These are phyloP conservation scores for Endotrypanum monterogeii DNA, from an alignment of 208 protist species.

Conservation along the genomic window DNA sequence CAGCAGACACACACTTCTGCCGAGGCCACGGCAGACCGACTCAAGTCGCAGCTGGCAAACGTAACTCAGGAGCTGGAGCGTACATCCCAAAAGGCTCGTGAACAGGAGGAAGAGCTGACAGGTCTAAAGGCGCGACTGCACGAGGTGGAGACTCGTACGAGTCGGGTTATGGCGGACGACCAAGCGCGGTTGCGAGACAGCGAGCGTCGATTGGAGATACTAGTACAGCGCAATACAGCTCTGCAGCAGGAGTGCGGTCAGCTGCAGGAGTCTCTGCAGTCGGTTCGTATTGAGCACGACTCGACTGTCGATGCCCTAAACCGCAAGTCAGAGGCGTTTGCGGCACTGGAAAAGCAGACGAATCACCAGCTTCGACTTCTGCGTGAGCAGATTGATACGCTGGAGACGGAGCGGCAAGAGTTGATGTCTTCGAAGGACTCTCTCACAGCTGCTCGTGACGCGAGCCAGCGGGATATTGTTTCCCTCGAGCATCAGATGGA, in stretches of 20 bases:
- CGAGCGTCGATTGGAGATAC: slow-evolving; percentile 35
- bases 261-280: slow-evolving; percentile 50
- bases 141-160: slow-evolving; percentile 43
- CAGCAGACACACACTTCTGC: slow-evolving; percentile 39
- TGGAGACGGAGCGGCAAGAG: slow-evolving; percentile 38
- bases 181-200: slow-evolving; percentile 34
- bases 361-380: slow-evolving; percentile 31
- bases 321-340: slow-evolving; percentile 30
- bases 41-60: slow-evolving; percentile 37
- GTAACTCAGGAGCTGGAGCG: slow-evolving; percentile 44
- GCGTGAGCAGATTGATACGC: slow-evolving; percentile 32
- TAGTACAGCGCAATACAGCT: slow-evolving; percentile 51
- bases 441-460: slow-evolving; percentile 34
- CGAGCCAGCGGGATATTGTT: slow-evolving; percentile 31
- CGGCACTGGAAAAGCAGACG: slow-evolving; percentile 40
- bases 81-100: slow-evolving; percentile 14
- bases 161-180: slow-evolving; percentile 34
- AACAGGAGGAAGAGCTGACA: slow-evolving; percentile 37
- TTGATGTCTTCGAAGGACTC: slow-evolving; percentile 34
- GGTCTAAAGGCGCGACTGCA: slow-evolving; percentile 23
- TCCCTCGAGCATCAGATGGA: slow-evolving; percentile 41
- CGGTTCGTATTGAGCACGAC: slow-evolving; percentile 38
- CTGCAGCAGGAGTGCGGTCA: slow-evolving; percentile 54
- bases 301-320: slow-evolving; percentile 39
- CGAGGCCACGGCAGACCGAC: slow-evolving; percentile 40